A percentile compares a stretch with the other conserved stretches of the same genome.
phyloP scores from a whole-genome alignment of 1,284 basidiomycete genomes.

The Rhodotorula mucilaginosa region DNA sequence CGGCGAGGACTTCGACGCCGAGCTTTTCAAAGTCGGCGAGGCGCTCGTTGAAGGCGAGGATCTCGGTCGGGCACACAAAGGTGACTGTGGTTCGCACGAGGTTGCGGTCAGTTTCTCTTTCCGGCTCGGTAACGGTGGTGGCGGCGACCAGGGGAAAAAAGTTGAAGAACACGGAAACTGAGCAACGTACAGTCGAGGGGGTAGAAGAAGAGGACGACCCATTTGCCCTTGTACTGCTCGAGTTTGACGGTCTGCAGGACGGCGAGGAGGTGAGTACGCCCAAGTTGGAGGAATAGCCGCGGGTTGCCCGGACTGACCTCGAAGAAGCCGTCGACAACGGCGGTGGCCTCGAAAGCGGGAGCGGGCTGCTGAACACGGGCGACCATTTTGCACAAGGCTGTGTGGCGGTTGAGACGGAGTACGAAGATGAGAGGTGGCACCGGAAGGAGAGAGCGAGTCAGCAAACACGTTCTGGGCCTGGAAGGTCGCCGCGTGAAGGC shows the following conservation, averaged over 20 bases:
- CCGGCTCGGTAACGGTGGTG: background rate
- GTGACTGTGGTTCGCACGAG: slow-evolving; percentile 11
- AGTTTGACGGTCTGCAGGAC: slow-evolving; percentile 62
- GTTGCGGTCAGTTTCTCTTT: slow-evolving; percentile 13
- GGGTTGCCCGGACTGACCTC: slow-evolving; percentile 14
- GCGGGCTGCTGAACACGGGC: slow-evolving; percentile 73
- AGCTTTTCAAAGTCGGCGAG: slow-evolving; percentile 69
- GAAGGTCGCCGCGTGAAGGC: no score
- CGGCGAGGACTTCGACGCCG: slow-evolving; percentile 65
- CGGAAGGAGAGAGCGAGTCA: background rate
- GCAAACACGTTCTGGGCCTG: no score
- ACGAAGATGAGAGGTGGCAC: background rate
- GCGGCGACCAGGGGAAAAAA: slow-evolving; percentile 47
- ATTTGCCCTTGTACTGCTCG: slow-evolving; percentile 73
- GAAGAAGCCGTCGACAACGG: slow-evolving; percentile 64
- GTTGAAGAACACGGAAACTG: background rate
- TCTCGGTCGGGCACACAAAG: slow-evolving; percentile 82
- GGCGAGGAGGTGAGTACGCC: background rate
- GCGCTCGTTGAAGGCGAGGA: slow-evolving; percentile 85
- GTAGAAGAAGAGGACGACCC: slow-evolving; percentile 55
- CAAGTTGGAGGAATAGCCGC: slow-evolving; percentile 38
- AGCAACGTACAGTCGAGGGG: slow-evolving; percentile 30
- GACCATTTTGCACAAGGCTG: slow-evolving; percentile 15
- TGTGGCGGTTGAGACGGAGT: background rate
- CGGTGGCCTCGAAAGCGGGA: slow-evolving; percentile 68